phyloP scores from a whole-genome alignment of 805 yeast species.

The Candida saitoana region DNA sequence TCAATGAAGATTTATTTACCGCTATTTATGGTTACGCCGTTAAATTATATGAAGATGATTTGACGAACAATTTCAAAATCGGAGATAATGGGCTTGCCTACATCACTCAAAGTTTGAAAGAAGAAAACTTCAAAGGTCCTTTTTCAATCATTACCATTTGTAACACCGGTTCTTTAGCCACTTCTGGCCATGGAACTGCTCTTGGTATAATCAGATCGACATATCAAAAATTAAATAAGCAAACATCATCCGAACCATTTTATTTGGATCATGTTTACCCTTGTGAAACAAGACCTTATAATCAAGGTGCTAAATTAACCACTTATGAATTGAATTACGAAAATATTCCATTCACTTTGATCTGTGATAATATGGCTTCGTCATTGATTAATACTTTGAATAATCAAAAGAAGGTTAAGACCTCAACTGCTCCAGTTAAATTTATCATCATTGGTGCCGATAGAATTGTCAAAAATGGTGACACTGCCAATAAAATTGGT shows the following conservation, averaged over 20 bases:
- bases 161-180: constrained; percentile 94
- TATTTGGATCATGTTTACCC: constrained; percentile 73
- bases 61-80: constrained; percentile 68
- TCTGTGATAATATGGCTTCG: constrained; percentile 90
- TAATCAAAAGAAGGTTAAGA: constrained; percentile 15
- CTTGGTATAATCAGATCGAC: constrained; percentile 84
- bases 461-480: constrained; percentile 89
- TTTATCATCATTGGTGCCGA: constrained; percentile 95
- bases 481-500: constrained; percentile 94
- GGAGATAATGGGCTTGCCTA: constrained; percentile 81
- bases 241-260: constrained; percentile 28
- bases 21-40: constrained; percentile 44
- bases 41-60: constrained; percentile 67
- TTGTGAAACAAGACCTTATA: constrained; percentile 92
- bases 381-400: constrained; percentile 53
- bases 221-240: constrained; percentile 38
- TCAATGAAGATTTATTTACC: constrained; percentile 22
- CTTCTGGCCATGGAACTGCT: constrained; percentile 97
- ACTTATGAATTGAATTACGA: constrained; percentile 88
- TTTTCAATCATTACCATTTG: constrained; percentile 88
- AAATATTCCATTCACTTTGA: constrained; percentile 77
- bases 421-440: constrained; percentile 60
- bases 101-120: constrained; percentile 43
- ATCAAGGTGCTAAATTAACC: constrained; percentile 92
- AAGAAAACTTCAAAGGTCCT: constrained; percentile 53